Base-by-base conservation (phyloP, 2,329 filamentous ascomycete species). In the Venturia pyrina region DNA sequence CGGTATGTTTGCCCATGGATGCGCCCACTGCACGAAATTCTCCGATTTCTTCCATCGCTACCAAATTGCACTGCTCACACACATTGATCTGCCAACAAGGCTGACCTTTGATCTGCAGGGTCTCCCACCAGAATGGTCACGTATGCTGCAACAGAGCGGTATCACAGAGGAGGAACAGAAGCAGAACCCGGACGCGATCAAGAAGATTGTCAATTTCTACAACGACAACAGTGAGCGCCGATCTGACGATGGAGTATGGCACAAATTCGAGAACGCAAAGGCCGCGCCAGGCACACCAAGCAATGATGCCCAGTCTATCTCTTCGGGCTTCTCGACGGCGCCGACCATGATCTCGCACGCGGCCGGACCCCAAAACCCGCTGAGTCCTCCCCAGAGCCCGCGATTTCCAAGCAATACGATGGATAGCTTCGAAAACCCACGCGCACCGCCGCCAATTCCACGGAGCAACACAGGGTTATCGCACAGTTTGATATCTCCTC, bases 51-150 rank as follows among this genome's bases (percentile, higher is more conserved):
- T 15, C 10, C n/a, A 28, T 46, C 21, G 10, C 40, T 28, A 6
- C n/a, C 28, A 15, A 53, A 28, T 21, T 13, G 19, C 17, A 44
- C 44, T 48, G 17, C 44, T 21, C 48, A 15, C 48, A 28, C 48
- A 21, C 60, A 28, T 28, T 43, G n/a, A 62, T 62, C 43, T 28
- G 15, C 17, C 15, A 10, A n/a, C 60, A 46, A 62, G 60, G 60
- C 60, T 62, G 60, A 62, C 60, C 28, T 62, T 62, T 8, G 15
- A 62, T 34, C 41, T 69, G 15, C 71, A 95, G 92, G 95, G 95
- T 69, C 83, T 99, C 37, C 95, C 95, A 21, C 96, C 95, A 77
- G 95, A 98, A 84, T 99, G 95, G 95, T 93, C 98, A 79, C 89
- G 91, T 68, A 85, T 97, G 75, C 87, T 99, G 73, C 91, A 93